Base-by-base conservation (phyloP, 208 protist genomes). In the Phytomonas francai region DNA sequence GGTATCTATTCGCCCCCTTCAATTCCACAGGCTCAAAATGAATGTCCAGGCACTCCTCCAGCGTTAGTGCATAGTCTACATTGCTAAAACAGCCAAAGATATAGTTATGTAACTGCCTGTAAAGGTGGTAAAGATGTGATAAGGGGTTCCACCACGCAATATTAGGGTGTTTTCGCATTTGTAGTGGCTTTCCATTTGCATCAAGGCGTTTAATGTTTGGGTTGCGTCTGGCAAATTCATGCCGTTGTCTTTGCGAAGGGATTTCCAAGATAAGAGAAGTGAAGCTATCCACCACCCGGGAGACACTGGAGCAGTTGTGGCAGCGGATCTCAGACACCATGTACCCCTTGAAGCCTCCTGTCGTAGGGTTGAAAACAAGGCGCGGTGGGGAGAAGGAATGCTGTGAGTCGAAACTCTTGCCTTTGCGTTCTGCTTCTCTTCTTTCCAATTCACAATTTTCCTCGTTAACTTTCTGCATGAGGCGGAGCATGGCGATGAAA, bases 31-130 rank as follows among this genome's bases (percentile, higher is more conserved):
- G 72, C 56, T 89, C 84, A 73, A 93, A 95, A 77, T 97, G 92
- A 30, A 91, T 88, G 65, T 91, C 85, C 12, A 97, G 78, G 69
- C 89, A 95, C 77, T 97, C 88, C 71, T 88, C 71, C 74, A 97
- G 78, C 58, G 87, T 94, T 63, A 94, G 66, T 25, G 82, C 83
- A 65, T 79, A 83, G 31, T 78, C 63, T 9, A 81, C n/a, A 27
- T 49, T 57, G 56, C 25, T 36, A 61, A 73, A 77, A 49, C 39
- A 64, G 8, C 67, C 22, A 57, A 27, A 61, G 19, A 59, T 68
- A 36, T 51, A 76, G 39, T 75, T 63, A 9, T 68, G 5, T 22
- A 65, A 29, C 3, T 36, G 63, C n/a, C 33, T 14, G 61, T 63
- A 49, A 45, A 62, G 28, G 63, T 42, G 39, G 31, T 31, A 70